Base-by-base conservation (phyloP, 1,284 basidiomycete genomes). In the Porogramme epimiltina region DNA sequence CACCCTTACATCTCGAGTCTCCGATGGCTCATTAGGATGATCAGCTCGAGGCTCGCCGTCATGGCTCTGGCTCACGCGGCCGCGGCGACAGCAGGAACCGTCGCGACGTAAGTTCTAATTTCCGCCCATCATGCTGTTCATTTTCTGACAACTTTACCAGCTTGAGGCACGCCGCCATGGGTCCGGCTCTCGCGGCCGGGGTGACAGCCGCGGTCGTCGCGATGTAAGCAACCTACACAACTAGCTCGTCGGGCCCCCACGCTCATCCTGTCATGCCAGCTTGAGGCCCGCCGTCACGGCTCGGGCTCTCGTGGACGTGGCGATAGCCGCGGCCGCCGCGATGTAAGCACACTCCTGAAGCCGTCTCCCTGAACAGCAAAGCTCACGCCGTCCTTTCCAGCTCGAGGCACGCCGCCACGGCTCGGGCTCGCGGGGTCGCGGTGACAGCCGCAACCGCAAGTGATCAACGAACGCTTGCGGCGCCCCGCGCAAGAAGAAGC, bases 321-420 rank as follows among this genome's bases (percentile, higher is more conserved):
- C 3, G 49, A 49, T 39, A 56, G 54, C 47, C 45, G 47, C 22
- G 45, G 23, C 23, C 52, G 45, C 10, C 45, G 46, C 41, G 38
- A 25, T 24, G 45, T 51, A 23, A 15, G 51, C 16, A n/a, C 22
- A 34, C 6, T 36, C 18, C 37, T 49, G 9, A 13, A 9, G 6
- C 16, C 34, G 3, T 37, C 15, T 22, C 9, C 20, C 16, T 18
- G n/a, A 16, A 9, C 5, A 6, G 5, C 16, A 6, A 9, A 16
- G n/a, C 34, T 37, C n/a, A 13, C 31, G n/a, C 15, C 4, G 1
- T 1, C 9, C n/a, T 31, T 43, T 26, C 11, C 26, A 49, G 47
- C 58, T 64, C 10, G 56, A 51, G 6, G 58, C 62, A 20, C 62
- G 65, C 45, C 49, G 58, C n/a, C 34, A 37, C 16, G 51, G 49